These are phyloP conservation scores for Rhizopogon salebrosus DNA, from an alignment of 768 basidiomycete species.

Conservation along the genomic window DNA sequence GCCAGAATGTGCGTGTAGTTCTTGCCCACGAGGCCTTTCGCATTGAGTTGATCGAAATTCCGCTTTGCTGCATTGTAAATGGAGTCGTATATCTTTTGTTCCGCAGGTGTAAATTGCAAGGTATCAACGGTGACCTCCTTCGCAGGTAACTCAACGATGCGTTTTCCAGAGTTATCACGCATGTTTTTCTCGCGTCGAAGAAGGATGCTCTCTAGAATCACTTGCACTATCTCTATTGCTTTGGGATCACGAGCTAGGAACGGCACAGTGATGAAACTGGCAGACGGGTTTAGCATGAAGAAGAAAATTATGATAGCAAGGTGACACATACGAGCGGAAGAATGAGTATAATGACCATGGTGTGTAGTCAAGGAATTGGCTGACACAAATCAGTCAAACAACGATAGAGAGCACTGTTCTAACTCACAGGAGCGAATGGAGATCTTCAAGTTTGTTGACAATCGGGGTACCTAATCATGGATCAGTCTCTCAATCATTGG, in stretches of 20 bases:
- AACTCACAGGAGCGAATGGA: slow-evolving; percentile 74
- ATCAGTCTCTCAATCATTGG: not conserved
- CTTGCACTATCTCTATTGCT: slow-evolving; percentile 92
- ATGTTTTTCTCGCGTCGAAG: slow-evolving; percentile 91
- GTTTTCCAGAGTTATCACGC: slow-evolving; percentile 80
- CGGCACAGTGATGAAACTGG: slow-evolving; percentile 84
- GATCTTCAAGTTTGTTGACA: slow-evolving; percentile 87
- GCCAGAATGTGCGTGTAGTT: slow-evolving; percentile 88
- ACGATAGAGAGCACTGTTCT: not conserved
- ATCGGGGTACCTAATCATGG: slow-evolving; percentile 78
- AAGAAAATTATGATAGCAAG: not conserved
- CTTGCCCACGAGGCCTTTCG: slow-evolving; percentile 71
- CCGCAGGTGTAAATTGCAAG: slow-evolving; percentile 76
- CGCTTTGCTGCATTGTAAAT: slow-evolving; percentile 76
- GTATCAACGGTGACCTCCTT: slow-evolving; percentile 76
- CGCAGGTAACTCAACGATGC: slow-evolving; percentile 81
- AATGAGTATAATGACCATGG: slow-evolving; percentile 83
- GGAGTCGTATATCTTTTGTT: slow-evolving; percentile 85
- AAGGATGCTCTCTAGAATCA: slow-evolving; percentile 84
- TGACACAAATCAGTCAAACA: slow-evolving; percentile 21
- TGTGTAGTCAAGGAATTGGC: slow-evolving; percentile 71
- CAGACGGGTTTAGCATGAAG: slow-evolving; percentile 3
- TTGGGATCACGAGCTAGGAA: slow-evolving; percentile 89
- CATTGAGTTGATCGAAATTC: slow-evolving; percentile 74
- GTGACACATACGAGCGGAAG: slow-evolving; percentile 71